Conservation (phyloP, 2,329 filamentous ascomycete species). For the Acephala macrosclerotiorum region DNA sequence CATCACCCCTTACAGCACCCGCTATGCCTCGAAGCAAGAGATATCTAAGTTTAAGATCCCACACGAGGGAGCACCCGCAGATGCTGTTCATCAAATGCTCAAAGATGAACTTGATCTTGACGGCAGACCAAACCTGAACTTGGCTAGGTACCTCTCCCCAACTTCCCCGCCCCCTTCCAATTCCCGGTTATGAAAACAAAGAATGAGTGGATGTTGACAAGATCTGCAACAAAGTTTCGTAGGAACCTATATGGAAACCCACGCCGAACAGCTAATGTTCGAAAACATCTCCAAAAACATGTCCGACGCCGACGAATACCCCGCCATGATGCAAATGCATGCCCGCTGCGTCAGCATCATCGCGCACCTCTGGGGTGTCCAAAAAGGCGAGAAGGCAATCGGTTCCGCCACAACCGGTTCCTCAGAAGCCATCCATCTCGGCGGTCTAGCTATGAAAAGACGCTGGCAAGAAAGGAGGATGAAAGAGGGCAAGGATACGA, state of each 20-base stretch:
- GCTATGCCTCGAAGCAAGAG: constrained; percentile 60
- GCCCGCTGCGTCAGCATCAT: constrained; percentile 74
- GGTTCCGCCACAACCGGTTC: constrained; percentile 76
- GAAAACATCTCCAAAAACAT: constrained; percentile 77
- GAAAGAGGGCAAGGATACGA: constrained; percentile 66
- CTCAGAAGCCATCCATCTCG: constrained; percentile 74
- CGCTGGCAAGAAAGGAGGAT: constrained; percentile 72
- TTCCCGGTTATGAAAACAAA: neutral
- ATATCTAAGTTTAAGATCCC: constrained; percentile 68
- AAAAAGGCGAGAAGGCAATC: constrained; percentile 68
- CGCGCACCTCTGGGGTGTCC: constrained; percentile 69
- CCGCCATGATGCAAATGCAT: constrained; percentile 66
- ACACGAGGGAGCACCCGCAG: constrained; percentile 62
- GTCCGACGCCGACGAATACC: constrained; percentile 73
- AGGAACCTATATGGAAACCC: constrained; percentile 74
- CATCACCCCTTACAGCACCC: constrained; percentile 63
- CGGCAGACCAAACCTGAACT: constrained; percentile 71
- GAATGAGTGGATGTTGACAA: constrained; percentile 16
- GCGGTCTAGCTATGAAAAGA: constrained; percentile 77
- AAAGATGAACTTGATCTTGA: constrained; percentile 70
- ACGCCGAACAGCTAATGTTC: constrained; percentile 69
- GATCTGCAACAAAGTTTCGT: constrained; percentile 67
- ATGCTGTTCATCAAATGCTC: constrained; percentile 71
- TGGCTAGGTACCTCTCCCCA: constrained; percentile 56
- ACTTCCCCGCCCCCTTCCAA: neutral